Percentiles rank a stretch among this genome's conserved stretches.
Evolutionary conservation across 2,329 filamentous ascomycete genomes (phyloP).

Genomic region (Aschersonia sp.): DNA sequence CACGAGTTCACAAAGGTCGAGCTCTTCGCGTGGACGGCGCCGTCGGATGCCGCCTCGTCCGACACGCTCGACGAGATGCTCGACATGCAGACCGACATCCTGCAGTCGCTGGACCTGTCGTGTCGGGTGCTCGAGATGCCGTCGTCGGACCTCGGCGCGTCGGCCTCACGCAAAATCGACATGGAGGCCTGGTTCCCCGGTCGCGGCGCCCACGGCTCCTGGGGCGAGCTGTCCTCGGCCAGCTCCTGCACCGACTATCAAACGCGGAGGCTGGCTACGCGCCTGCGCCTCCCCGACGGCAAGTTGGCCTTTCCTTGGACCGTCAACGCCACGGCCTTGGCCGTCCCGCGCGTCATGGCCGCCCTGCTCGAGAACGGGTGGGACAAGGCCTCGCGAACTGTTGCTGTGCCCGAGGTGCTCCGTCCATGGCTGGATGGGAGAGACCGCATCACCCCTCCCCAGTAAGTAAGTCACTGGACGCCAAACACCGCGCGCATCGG

Average conservation of each 20-base stretch:
- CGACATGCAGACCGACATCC: constrained; percentile 71
- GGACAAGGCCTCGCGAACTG: constrained; percentile 52
- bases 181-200: constrained; percentile 93
- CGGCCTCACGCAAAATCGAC: constrained; percentile 74
- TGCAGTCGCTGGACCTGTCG: constrained; percentile 61
- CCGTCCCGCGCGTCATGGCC: constrained; percentile 78
- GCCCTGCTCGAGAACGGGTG: constrained; percentile 85
- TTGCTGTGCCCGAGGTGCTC: constrained; percentile 66
- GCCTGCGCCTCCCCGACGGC: constrained; percentile 36
- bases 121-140: constrained; percentile 93
- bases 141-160: constrained; percentile 72
- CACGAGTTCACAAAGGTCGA: constrained; percentile 99
- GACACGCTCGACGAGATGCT: constrained; percentile 74
- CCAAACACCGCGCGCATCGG: no score
- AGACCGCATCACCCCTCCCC: constrained; percentile 17
- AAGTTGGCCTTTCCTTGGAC: constrained; percentile 70
- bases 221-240: constrained; percentile 86
- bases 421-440: constrained; percentile 72
- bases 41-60: constrained; percentile 33
- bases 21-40: constrained; percentile 81
- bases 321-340: constrained; percentile 85
- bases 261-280: constrained; percentile 65
- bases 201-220: constrained; percentile 48
- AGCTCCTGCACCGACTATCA: constrained; percentile 96
- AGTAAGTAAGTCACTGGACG: no score